These are phyloP conservation scores for Vitis hybrid DNA, from an alignment of 177 flowering plant genomes.

Conservation along the genomic window DNA sequence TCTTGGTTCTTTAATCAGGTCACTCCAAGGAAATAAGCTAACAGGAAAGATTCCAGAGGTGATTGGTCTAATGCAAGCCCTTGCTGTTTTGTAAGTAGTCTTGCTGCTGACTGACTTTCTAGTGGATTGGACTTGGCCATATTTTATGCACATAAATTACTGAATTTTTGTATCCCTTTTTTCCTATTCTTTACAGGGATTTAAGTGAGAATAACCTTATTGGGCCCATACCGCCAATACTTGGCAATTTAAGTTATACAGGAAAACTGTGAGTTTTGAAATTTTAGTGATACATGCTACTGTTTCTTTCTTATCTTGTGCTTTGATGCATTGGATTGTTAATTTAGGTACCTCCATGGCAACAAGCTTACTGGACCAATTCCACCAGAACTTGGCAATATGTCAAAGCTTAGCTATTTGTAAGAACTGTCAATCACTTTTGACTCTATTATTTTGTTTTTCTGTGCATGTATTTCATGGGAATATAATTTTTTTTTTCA, in stretches of 20 bases:
- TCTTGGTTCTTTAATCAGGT: conserved; percentile 35
- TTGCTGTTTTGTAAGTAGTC: conserved; percentile 80
- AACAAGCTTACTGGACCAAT: conserved; percentile 80
- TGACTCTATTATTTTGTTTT: background rate
- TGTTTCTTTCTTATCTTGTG: background rate
- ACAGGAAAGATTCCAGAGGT: conserved; percentile 93
- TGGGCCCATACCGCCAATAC: conserved; percentile 84
- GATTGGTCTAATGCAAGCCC: conserved; percentile 94
- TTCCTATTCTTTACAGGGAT: conserved; percentile 48
- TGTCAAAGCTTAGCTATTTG: conserved; percentile 93
- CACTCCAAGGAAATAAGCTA: conserved; percentile 84
- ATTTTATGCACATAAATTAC: background rate
- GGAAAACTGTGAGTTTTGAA: conserved; percentile 72
- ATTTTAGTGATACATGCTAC: background rate
- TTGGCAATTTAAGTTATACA: conserved; percentile 84
- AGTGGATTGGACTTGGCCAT: background rate
- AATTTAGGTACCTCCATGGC: conserved; percentile 76
- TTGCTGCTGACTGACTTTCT: background rate
- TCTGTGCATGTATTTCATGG: background rate
- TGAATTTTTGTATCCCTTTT: background rate
- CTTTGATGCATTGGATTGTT: background rate
- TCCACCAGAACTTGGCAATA: conserved; percentile 92
- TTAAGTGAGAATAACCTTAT: conserved; percentile 84
- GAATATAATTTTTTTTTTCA: conserved; percentile 18
- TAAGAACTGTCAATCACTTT: conserved; percentile 25